Evolutionary conservation across 2,329 filamentous ascomycete genomes (phyloP).

Genomic region (Cryphonectria naterciae): DNA sequence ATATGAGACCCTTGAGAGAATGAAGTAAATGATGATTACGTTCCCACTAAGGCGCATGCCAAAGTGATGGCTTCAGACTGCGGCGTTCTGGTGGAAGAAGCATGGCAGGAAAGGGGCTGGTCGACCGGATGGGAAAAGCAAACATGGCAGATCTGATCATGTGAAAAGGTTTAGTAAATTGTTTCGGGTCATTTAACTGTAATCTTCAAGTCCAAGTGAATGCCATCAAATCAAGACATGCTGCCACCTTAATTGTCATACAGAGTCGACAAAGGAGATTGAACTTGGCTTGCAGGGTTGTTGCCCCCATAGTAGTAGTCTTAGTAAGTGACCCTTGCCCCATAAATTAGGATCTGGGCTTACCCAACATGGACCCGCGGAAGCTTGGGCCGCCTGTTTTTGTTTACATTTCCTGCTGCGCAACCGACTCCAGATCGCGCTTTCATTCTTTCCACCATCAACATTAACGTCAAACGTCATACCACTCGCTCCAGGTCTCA

Average conservation of each 20-base stretch:
- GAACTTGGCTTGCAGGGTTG: neutral
- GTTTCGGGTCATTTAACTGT: neutral
- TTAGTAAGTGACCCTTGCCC: neutral
- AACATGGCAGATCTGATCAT: neutral
- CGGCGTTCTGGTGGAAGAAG: neutral
- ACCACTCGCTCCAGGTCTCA: slow-evolving; percentile 9
- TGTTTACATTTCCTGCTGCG: slow-evolving; percentile 24
- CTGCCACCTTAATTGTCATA: neutral
- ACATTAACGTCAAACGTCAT: slow-evolving; percentile 24
- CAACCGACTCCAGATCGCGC: slow-evolving; percentile 23
- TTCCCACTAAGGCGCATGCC: neutral
- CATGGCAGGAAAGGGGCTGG: neutral
- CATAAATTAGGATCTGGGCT: neutral
- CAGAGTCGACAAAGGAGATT: neutral
- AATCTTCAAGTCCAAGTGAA: neutral
- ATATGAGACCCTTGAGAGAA: neutral
- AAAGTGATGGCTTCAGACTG: neutral
- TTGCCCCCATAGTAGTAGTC: neutral
- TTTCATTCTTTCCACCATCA: slow-evolving; percentile 8
- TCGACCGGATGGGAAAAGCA: too few species aligned
- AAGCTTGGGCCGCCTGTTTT: slow-evolving; percentile 24
- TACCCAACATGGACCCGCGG: neutral
- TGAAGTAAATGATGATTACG: neutral
- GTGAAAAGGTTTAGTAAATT: neutral
- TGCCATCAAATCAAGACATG: neutral